A percentile compares a stretch with the other conserved stretches of the same genome.
Conservation (phyloP, 2,329 filamentous ascomycete genomes). For the Colletotrichum eremochloae region DNA sequence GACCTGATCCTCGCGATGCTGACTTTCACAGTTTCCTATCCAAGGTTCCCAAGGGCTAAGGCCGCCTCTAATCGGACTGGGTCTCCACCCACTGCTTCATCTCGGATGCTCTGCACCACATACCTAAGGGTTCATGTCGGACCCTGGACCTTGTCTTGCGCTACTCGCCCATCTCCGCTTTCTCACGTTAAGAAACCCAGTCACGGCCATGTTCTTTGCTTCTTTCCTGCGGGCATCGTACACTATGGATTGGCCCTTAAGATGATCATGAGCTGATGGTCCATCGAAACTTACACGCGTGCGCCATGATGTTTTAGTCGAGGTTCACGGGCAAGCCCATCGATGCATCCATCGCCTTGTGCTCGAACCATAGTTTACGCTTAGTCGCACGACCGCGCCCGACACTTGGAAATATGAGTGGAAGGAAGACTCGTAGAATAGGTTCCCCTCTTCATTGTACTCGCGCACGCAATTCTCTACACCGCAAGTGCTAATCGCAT, state of each 20-base stretch:
- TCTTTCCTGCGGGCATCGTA: conserved; percentile 37
- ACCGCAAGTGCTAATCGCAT: conserved; percentile 38
- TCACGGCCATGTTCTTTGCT: conserved; percentile 22
- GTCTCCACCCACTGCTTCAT: conserved; percentile 31
- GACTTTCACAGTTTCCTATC: conserved; percentile 28
- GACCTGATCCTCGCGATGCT: conserved; percentile 4
- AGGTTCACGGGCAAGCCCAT: conserved; percentile 17
- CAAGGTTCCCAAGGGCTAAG: neutral
- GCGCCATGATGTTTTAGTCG: conserved; percentile 25
- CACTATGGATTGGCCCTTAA: conserved; percentile 20
- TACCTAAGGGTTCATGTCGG: conserved; percentile 18
- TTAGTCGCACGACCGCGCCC: conserved; percentile 8
- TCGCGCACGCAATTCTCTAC: conserved; percentile 19
- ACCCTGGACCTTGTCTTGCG: conserved; percentile 40
- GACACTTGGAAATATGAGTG: neutral
- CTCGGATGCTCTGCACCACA: conserved; percentile 37
- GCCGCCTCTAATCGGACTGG: conserved; percentile 13
- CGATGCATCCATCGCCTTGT: conserved; percentile 19
- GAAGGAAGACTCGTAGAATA: neutral
- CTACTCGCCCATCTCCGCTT: conserved; percentile 34
- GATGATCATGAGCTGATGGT: conserved; percentile 7
- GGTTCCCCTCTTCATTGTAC: neutral
- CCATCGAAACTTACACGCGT: neutral
- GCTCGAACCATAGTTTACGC: conserved; percentile 11
- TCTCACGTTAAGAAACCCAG: conserved; percentile 29